Base-by-base conservation (phyloP, 2,329 filamentous ascomycete species). In the Cladosporium sp. region DNA sequence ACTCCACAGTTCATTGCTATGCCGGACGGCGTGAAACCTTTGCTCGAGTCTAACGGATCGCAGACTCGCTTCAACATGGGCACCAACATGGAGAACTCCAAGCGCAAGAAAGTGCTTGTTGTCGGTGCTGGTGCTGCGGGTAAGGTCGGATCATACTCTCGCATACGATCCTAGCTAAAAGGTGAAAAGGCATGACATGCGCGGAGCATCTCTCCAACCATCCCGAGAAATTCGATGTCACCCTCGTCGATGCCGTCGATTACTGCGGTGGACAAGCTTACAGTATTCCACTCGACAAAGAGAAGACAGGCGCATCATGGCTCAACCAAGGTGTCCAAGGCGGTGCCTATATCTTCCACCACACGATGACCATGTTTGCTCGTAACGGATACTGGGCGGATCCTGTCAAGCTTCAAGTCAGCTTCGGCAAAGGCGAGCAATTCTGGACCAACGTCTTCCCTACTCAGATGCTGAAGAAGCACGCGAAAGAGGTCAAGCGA, bases 361-460 rank as follows among this genome's bases (percentile, higher is more conserved):
- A 85, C 61, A 85, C 82, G 0, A 79, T 84, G 72, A 80, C 79
- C 49, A 83, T 83, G 75, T 85, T 85, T 61, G 71, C 75, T 4
- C 72, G 77, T 46, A 77, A 83, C 57, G 77, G 77, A 10, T 74
- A 78, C 59, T 73, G 77, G 48, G 74, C 81, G 3, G 74, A 82
- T 62, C 76, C 77, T 1, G 78, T 85, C 38, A 74, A 79, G 56
- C 72, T 84, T 5, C 81, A 85, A 62, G 75, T 85, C 3, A 79
- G 81, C 0, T 85, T 85, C 57, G 81, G 81, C 60, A 84, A 84
- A 61, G 80, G 75, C 16, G 75, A 81, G 35, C 72, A 73, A 7
- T 85, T 85, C 69, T 85, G 82, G 82, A 82, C 79, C 4, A 85
- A 85, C 54, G 80, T 82, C 49, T 85, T 81, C 60, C 81, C 80